Base-by-base conservation (phyloP, 148 eudicot genomes). In the Persicaria tinctoria region DNA sequence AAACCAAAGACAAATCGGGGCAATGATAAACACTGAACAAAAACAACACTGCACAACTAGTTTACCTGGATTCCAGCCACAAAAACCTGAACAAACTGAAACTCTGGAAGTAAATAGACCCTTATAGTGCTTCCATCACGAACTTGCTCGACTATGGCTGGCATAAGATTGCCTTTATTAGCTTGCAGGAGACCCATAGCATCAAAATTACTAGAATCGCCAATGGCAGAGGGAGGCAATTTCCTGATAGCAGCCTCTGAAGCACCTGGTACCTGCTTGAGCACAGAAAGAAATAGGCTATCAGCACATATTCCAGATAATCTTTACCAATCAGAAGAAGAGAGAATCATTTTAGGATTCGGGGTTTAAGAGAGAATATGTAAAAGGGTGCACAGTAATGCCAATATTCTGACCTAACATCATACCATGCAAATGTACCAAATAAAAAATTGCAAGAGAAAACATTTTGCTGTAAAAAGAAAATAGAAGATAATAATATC, bases 51-150 rank as follows among this genome's bases (percentile, higher is more conserved):
- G 12, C 9, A 41, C 2, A 50, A 46, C 50, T 69, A 74, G 8
- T 23, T 18, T 75, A 96, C 99, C 97, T 89, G 93, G 74, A 96
- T 82, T 59, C 99, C 99, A 10, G 97, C 94, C 73, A 92, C 84
- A 74, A 89, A 85, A 80, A 96, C 97, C 88, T 89, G 97, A 57
- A 90, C 90, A 79, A 79, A 90, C 83, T 89, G 93, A 78, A 87
- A 90, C 17, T 85, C 96, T 5, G 96, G 98, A 83, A 93, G 98
- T 86, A 93, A 80, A 75, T 89, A 89, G 50, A 85, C 93, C 38
- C 98, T 89, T 72, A 93, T 73, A 46, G 97, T 83, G 84, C 97
- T 96, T 80, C 99, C 99, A 82, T 92, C 97, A 60, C 97, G 99
- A 80, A 88, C 91, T 78, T 92, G 93, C 84, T 96, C 99, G 55